Percentiles rank a stretch among this genome's conserved stretches.
These are phyloP conservation scores for Cenococcum geophilum DNA, from an alignment of 495 filamentous ascomycete species.

Conservation along the genomic window DNA sequence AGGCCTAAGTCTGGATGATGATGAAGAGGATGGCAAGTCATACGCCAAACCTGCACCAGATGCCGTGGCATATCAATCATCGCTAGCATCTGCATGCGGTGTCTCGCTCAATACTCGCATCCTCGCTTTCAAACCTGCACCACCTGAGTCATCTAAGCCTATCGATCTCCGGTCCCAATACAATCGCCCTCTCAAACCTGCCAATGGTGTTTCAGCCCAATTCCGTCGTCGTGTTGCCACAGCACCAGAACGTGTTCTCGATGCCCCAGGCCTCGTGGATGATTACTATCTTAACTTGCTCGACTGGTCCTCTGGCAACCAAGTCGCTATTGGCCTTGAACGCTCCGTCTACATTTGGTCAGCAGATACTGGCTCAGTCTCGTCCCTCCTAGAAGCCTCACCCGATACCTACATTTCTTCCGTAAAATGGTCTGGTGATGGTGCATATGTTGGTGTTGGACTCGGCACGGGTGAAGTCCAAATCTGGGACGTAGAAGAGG, in stretches of 20 bases:
- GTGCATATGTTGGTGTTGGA: slow-evolving; percentile 92
- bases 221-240: slow-evolving; percentile 87
- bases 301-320: slow-evolving; percentile 96
- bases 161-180: slow-evolving; percentile 97
- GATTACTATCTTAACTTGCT: slow-evolving; percentile 99
- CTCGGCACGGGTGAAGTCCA: slow-evolving; percentile 94
- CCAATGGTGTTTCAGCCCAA: slow-evolving; percentile 65
- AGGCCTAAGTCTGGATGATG: slow-evolving; percentile 62
- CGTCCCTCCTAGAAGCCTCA: slow-evolving; percentile 74
- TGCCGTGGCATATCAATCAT: slow-evolving; percentile 84
- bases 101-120: slow-evolving; percentile 91
- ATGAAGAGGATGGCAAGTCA: slow-evolving; percentile 50
- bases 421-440: slow-evolving; percentile 97
- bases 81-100: slow-evolving; percentile 84
- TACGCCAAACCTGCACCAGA: slow-evolving; percentile 79
- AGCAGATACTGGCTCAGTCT: slow-evolving; percentile 85
- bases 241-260: slow-evolving; percentile 93
- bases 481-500: slow-evolving; percentile 98
- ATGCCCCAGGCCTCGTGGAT: slow-evolving; percentile 90
- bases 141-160: slow-evolving; percentile 93
- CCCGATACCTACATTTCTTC: slow-evolving; percentile 94
- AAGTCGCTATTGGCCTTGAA: slow-evolving; percentile 95
- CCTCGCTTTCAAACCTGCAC: slow-evolving; percentile 95
- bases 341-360: slow-evolving; percentile 98
- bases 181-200: slow-evolving; percentile 86